phyloP scores from a whole-genome alignment of 148 eudicot species.

The Nepenthes mirabilis region DNA sequence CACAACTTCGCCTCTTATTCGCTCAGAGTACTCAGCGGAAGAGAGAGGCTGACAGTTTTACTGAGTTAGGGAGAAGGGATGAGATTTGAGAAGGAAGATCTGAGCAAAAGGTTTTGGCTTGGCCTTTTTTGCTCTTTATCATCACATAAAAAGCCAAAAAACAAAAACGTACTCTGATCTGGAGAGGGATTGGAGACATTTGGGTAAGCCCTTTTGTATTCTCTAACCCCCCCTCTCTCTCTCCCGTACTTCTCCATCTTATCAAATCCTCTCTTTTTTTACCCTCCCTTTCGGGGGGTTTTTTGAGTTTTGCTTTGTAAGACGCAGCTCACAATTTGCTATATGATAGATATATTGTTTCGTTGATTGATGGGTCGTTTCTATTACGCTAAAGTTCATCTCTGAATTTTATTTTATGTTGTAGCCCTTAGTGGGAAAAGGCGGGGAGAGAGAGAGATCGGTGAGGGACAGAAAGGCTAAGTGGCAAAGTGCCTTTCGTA shows the following conservation, averaged over 20 bases:
- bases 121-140: conserved; percentile 12
- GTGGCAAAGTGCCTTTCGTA: background rate
- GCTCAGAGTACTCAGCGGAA: too few relatives aligned
- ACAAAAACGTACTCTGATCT: too few relatives aligned
- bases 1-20: conserved; percentile 3
- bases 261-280: too few relatives aligned
- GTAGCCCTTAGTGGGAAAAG: background rate
- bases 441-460: background rate
- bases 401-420: too few relatives aligned
- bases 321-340: background rate
- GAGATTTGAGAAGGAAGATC: conserved; percentile 20
- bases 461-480: background rate
- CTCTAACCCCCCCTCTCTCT: conserved; percentile 40
- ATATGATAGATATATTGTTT: background rate
- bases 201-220: conserved; percentile 76
- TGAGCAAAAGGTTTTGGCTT: conserved; percentile 1
- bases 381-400: too few relatives aligned
- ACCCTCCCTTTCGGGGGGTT: background rate
- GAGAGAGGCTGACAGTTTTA: background rate
- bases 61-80: conserved; percentile 7
- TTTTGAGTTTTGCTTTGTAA: background rate
- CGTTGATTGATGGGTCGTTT: background rate
- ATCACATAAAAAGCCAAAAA: background rate
- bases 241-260: too few relatives aligned
- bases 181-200: conserved; percentile 83